Conservation (phyloP, 2,329 filamentous ascomycete species). For the Fulvia fulva region DNA sequence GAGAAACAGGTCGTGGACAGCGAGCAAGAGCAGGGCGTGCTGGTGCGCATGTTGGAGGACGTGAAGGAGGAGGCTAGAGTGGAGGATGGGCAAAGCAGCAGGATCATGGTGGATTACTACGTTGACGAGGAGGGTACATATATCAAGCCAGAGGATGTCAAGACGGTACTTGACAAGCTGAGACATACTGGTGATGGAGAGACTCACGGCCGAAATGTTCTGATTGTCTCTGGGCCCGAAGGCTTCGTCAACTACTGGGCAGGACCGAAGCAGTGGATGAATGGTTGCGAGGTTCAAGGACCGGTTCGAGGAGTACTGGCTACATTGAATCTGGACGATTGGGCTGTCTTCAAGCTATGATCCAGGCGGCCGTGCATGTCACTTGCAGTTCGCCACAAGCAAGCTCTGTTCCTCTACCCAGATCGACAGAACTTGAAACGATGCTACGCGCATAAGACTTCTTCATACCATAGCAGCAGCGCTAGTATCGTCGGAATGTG, state of each 20-base stretch:
- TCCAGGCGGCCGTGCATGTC: background rate
- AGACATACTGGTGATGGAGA: constrained; percentile 24
- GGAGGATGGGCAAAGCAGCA: constrained; percentile 27
- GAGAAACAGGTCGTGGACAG: background rate
- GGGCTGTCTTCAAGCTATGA: constrained; percentile 58
- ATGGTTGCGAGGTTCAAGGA: constrained; percentile 71
- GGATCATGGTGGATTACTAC: constrained; percentile 66
- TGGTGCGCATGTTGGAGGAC: constrained; percentile 60
- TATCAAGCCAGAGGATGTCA: constrained; percentile 48
- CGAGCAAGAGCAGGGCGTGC: constrained; percentile 39
- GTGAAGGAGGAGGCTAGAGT: constrained; percentile 45
- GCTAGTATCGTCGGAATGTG: too few relatives aligned
- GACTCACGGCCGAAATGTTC: constrained; percentile 52
- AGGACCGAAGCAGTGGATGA: constrained; percentile 72
- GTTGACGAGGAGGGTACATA: constrained; percentile 74
- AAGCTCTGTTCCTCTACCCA: too few relatives aligned
- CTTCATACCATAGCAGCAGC: too few relatives aligned
- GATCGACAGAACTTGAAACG: too few relatives aligned
- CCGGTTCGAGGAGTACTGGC: constrained; percentile 65
- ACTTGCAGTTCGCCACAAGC: too few relatives aligned
- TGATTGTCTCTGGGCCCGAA: constrained; percentile 87
- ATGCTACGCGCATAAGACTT: too few relatives aligned
- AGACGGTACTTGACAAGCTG: constrained; percentile 23
- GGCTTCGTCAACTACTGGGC: constrained; percentile 81
- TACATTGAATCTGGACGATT: constrained; percentile 54